phyloP scores from a whole-genome alignment of 1,284 basidiomycete genomes.

The Cryptococcus sp. region DNA sequence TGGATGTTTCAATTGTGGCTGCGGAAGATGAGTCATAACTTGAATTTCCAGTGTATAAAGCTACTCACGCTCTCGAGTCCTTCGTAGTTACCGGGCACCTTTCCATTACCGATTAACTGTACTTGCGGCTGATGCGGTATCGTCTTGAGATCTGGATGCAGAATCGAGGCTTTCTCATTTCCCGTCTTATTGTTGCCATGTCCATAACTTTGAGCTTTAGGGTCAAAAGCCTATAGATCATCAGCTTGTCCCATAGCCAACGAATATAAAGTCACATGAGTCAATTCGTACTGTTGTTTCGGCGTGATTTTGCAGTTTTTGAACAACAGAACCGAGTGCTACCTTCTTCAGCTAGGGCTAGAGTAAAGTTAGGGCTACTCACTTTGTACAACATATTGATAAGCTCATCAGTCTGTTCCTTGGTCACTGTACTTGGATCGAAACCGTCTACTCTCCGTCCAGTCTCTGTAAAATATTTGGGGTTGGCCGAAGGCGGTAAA shows the following conservation, averaged over 20 bases:
- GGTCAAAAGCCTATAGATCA: slow-evolving; percentile 61
- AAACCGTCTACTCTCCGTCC: slow-evolving; percentile 63
- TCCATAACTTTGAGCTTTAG: slow-evolving; percentile 65
- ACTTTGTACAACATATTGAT: slow-evolving; percentile 65
- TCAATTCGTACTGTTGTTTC: slow-evolving; percentile 75
- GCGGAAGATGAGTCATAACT: neutral
- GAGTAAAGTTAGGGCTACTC: neutral
- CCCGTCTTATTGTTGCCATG: slow-evolving; percentile 80
- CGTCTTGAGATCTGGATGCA: slow-evolving; percentile 79
- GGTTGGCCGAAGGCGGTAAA: slow-evolving; percentile 58
- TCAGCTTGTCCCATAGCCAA: neutral
- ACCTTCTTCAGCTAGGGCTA: neutral
- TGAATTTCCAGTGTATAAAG: neutral
- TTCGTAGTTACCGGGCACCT: slow-evolving; percentile 64
- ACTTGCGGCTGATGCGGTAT: slow-evolving; percentile 80
- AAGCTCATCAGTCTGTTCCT: slow-evolving; percentile 57
- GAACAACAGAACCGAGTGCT: slow-evolving; percentile 74
- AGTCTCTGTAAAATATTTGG: slow-evolving; percentile 58
- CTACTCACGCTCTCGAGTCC: slow-evolving; percentile 57
- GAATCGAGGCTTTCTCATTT: slow-evolving; percentile 64
- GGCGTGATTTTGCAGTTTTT: slow-evolving; percentile 64
- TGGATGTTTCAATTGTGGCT: slow-evolving; percentile 62
- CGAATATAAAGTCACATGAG: slow-evolving; percentile 56
- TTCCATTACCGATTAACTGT: slow-evolving; percentile 76
- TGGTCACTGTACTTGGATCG: slow-evolving; percentile 57